Evolutionary conservation across 129 eudicot genomes (phyloP), one percentile per base, ranked within the genome.

Genomic region (Ambrosia trifida): DNA sequence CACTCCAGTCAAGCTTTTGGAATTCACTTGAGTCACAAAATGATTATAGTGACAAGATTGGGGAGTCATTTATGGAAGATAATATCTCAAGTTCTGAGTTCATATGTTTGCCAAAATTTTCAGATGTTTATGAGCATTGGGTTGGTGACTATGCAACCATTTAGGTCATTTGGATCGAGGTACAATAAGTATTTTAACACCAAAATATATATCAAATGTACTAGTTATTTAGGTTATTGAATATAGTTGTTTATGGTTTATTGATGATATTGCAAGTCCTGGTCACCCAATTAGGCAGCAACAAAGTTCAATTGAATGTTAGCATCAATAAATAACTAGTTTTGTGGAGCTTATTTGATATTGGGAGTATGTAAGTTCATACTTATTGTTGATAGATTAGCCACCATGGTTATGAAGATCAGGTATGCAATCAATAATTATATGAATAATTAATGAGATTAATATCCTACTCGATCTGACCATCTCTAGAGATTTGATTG

Each of bases 311-410:
- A 32, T 38, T 31, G 76, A 72, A 24, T 24, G 28, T 24, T 1
- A 24, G 28, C 12, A 18, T 44, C 5, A 17, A 14, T 45, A 30
- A 19, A 40, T n/a, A 49, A 16, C 41, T 51, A 24, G 65, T 71
- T 71, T 57, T 13, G 31, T 30, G 59, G 70, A 33, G 11, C 20
- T 35, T 69, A 60, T 68, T 68, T 10, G 32, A 47, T 60, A 53
- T 69, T 70, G 49, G 60, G 36, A 69, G 66, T 70, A 60, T 76
- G 75, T 47, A 68, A 76, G 80, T 76, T 44, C 31, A 76, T 76
- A 59, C 12, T 58, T 46, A 67, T 11, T 67, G 53, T 47, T 68
- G 31, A 60, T 47, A 47, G 69, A 33, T 69, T 47, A 60, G 18
- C 51, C 46, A 69, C 28, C 46, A 60, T 59, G 69, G 10, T 47